Evolutionary conservation across 129 eudicot genomes (phyloP), one percentile per base, ranked within the genome.

Genomic region (Tagetes patula): DNA sequence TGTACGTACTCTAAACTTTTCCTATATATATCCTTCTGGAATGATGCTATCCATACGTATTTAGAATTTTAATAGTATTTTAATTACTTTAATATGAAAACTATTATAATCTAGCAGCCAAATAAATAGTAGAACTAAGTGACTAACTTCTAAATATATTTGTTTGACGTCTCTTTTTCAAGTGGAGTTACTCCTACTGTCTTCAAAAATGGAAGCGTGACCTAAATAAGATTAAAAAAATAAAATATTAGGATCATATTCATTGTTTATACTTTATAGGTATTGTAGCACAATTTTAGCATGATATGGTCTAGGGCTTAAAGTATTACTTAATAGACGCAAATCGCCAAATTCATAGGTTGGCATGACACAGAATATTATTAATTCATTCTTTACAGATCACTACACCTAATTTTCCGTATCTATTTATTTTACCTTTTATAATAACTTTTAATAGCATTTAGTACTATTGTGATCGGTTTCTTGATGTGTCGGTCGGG

Each of bases 221-320:
- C 27, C 27, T 20, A 20, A 20, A 20, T 20, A 20, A 20, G 27
- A 20, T 20, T 20, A 20, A 20, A 20, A 20, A 20, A 20, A 20
- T 20, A 20, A 20, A 20, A 20, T 20, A 20, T 20, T 20, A 20
- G 10, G 5, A 42, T 42, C 8, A 5, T 42, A 8, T 42, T 5
- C 6, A 42, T 42, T 14, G 36, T 60, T 60, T 36, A 10, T 59
- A 59, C 11, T 60, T 60, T 36, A 10, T 59, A 59, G 65, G 65
- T 60, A 10, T 60, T 60, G 42, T 60, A 60, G 66, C 66, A 60
- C 66, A 60, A 60, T 12, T 60, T 60, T 60, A 3, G 27, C 43
- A 60, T 36, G 66, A 34, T 34, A 60, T 34, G 43, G 66, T 60
- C 41, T 34, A 60, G 42, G 30, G 66, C 43, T 60, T 60, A 34